Evolutionary conservation across 1,139 yeast genomes (phyloP).

Genomic region (Geotrichum bryndzae): DNA sequence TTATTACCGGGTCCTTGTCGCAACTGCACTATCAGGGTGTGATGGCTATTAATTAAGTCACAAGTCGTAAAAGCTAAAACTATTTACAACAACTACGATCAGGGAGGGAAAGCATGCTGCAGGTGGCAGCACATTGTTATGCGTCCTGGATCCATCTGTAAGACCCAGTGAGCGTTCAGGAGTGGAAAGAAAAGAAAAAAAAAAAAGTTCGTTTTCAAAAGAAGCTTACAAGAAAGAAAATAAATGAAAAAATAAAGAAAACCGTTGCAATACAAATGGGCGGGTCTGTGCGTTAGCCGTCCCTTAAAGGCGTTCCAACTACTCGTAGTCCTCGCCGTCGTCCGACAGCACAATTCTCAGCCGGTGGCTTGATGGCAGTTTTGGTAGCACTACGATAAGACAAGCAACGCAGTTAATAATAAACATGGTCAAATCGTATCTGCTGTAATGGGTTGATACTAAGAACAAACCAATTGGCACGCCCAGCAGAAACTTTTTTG

Average conservation of each 20-base stretch:
- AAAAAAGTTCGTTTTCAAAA: background rate
- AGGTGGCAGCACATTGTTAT: too few species aligned
- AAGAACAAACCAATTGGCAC: conserved; percentile 87
- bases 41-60: background rate
- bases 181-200: background rate
- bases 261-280: background rate
- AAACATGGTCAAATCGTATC: conserved; percentile 74
- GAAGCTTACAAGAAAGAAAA: background rate
- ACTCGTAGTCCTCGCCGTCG: conserved; percentile 6
- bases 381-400: conserved; percentile 78
- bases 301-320: background rate
- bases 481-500: conserved; percentile 83
- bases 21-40: too few species aligned
- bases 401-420: conserved; percentile 76
- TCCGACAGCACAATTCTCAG: conserved; percentile 35
- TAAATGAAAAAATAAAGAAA: background rate
- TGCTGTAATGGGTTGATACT: conserved; percentile 84
- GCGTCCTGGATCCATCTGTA: too few species aligned
- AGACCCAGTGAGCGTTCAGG: background rate
- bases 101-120: background rate
- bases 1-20: too few species aligned
- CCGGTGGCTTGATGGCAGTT: conserved; percentile 55
- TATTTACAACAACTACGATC: background rate
- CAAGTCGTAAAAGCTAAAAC: background rate
- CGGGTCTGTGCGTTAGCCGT: background rate